Evolutionary conservation across 331 rosid genomes (phyloP).

Genomic region (Cydonia oblonga): DNA sequence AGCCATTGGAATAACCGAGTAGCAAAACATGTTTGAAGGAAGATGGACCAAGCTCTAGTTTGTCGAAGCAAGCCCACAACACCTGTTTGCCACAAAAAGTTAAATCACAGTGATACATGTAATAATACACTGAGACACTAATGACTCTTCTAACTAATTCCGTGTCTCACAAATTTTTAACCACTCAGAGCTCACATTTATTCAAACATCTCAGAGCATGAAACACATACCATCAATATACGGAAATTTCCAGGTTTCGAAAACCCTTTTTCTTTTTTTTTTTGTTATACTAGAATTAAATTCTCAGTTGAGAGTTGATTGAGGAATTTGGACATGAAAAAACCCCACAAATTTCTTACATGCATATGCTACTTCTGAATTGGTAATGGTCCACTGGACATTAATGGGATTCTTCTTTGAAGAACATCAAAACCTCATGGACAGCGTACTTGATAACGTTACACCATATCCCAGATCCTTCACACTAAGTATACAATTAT

Average conservation of each 20-base stretch:
- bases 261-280: too few relatives aligned
- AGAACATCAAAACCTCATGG: neutral
- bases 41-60: constrained; percentile 47
- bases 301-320: neutral
- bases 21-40: constrained; percentile 53
- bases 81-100: constrained; percentile 44
- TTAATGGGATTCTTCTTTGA: neutral
- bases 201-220: neutral
- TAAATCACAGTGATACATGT: constrained; percentile 3
- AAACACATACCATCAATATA: neutral
- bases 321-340: neutral
- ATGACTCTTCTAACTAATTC: neutral
- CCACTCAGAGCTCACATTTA: neutral
- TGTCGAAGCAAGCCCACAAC: constrained; percentile 73
- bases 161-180: neutral
- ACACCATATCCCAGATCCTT: neutral
- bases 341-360: neutral
- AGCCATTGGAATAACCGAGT: constrained; percentile 84
- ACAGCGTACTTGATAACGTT: neutral
- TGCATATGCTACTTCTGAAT: neutral
- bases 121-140: neutral
- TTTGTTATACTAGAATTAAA: neutral
- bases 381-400: neutral
- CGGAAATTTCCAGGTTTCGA: too few relatives aligned
- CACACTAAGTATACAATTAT: neutral